A percentile compares a stretch with the other conserved stretches of the same genome.
Evolutionary conservation across 2,329 filamentous ascomycete genomes (phyloP).

Genomic region (Exophiala mesophila): DNA sequence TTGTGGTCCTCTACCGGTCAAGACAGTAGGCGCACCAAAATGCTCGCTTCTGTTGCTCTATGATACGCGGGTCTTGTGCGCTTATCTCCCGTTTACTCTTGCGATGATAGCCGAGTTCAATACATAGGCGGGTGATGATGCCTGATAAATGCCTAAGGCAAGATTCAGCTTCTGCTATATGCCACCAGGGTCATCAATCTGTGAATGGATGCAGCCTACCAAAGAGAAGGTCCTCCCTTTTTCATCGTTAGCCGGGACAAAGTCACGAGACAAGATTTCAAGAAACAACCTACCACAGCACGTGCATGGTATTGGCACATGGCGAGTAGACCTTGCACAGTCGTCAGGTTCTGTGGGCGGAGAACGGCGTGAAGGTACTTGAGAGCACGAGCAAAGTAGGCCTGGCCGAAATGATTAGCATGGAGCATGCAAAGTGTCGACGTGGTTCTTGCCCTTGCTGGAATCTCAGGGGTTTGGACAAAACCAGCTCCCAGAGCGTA

Average conservation of each 20-base stretch:
- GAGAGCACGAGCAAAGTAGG: constrained; percentile 23
- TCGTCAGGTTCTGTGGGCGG: constrained; percentile 16
- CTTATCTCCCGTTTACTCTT: constrained; percentile 6
- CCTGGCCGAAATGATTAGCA: constrained; percentile 8
- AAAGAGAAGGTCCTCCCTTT: constrained; percentile 17
- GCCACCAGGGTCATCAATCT: too few species aligned
- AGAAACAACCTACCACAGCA: constrained; percentile 13
- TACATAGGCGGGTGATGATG: constrained; percentile 19
- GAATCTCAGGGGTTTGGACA: constrained; percentile 19
- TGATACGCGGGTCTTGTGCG: constrained; percentile 9
- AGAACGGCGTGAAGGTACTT: constrained; percentile 21
- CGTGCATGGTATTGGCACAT: constrained; percentile 22
- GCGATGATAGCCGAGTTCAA: constrained; percentile 22
- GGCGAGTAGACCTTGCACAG: constrained; percentile 22
- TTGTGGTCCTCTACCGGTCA: constrained; percentile 16
- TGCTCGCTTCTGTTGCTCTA: constrained; percentile 23
- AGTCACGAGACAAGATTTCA: too few species aligned
- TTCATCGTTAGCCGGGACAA: too few species aligned
- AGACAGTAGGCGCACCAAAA: constrained; percentile 27
- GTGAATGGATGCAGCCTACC: constrained; percentile 13
- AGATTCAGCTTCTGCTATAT: not conserved
- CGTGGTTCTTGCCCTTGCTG: constrained; percentile 14
- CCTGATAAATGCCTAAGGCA: constrained; percentile 19
- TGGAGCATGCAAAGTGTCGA: not conserved
- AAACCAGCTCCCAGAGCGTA: constrained; percentile 23